A percentile compares a stretch with the other conserved stretches of the same genome.
Conservation (phyloP, 805 yeast species). For the Pichia nakasei region DNA sequence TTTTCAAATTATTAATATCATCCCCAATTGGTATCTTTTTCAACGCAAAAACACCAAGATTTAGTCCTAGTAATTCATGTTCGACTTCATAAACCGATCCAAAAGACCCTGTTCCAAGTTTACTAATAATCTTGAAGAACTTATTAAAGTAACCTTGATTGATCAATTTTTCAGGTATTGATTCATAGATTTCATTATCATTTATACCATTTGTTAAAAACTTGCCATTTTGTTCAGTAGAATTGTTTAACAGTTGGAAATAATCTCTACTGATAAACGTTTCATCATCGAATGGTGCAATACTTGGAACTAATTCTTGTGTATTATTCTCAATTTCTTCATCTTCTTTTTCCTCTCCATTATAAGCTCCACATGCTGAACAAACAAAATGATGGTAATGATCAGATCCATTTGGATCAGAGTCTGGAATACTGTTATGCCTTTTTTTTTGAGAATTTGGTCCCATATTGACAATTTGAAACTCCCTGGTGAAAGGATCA, state of each 20-base stretch:
- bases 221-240: background rate
- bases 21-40: slow-evolving; percentile 82
- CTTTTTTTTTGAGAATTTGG: background rate
- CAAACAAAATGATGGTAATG: slow-evolving; percentile 13
- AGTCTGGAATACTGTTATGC: background rate
- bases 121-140: slow-evolving; percentile 53
- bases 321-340: background rate
- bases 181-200: background rate
- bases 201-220: slow-evolving; percentile 4
- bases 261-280: slow-evolving; percentile 20
- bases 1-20: slow-evolving; percentile 56
- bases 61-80: slow-evolving; percentile 63
- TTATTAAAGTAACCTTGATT: slow-evolving; percentile 75
- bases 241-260: slow-evolving; percentile 19
- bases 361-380: slow-evolving; percentile 21
- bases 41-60: slow-evolving; percentile 73
- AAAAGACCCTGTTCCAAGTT: slow-evolving; percentile 75
- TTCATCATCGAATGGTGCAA: background rate
- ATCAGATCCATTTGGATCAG: background rate
- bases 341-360: background rate
- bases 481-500: slow-evolving; percentile 20
- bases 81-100: slow-evolving; percentile 81
- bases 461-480: slow-evolving; percentile 18
- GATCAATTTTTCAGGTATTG: slow-evolving; percentile 39
- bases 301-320: background rate